Evolutionary conservation across 331 rosid genomes (phyloP).

Genomic region (Quercus tomentella): DNA sequence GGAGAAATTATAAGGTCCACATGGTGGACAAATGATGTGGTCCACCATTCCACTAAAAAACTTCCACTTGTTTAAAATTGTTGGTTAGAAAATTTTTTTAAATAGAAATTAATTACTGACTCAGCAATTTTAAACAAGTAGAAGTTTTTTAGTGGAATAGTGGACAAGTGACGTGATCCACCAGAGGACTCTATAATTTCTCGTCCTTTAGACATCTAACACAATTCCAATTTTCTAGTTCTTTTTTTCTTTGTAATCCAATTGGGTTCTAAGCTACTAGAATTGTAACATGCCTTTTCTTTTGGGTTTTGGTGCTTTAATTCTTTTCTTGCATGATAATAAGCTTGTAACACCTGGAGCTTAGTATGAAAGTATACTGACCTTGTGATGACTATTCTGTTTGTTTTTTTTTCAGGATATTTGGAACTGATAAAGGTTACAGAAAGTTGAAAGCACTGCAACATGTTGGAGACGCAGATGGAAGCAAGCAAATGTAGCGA

Average conservation of each 20-base stretch:
- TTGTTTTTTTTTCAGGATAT: constrained; percentile 47
- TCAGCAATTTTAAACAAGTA: too few species aligned
- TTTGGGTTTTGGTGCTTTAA: background rate
- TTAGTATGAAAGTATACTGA: background rate
- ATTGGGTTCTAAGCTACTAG: background rate
- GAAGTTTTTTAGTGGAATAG: too few species aligned
- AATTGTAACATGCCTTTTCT: background rate
- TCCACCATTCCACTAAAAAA: too few species aligned
- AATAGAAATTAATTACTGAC: too few species aligned
- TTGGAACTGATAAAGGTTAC: constrained; percentile 86
- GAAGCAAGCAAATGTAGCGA: constrained; percentile 32
- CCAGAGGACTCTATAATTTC: too few species aligned
- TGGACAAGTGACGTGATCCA: too few species aligned
- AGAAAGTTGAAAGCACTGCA: constrained; percentile 74
- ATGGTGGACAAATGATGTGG: too few species aligned
- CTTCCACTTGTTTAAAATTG: too few species aligned
- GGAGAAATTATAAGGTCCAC: too few species aligned
- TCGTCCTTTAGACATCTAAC: background rate
- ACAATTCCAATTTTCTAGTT: background rate
- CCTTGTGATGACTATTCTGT: background rate
- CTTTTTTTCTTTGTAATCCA: background rate
- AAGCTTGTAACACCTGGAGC: background rate
- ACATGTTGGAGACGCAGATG: constrained; percentile 38
- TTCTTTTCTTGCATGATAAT: background rate
- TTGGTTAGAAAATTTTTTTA: too few species aligned